A percentile compares a stretch with the other conserved stretches of the same genome.
phyloP scores from a whole-genome alignment of 2,329 filamentous ascomycete genomes.

The Colletotrichum musicola region DNA sequence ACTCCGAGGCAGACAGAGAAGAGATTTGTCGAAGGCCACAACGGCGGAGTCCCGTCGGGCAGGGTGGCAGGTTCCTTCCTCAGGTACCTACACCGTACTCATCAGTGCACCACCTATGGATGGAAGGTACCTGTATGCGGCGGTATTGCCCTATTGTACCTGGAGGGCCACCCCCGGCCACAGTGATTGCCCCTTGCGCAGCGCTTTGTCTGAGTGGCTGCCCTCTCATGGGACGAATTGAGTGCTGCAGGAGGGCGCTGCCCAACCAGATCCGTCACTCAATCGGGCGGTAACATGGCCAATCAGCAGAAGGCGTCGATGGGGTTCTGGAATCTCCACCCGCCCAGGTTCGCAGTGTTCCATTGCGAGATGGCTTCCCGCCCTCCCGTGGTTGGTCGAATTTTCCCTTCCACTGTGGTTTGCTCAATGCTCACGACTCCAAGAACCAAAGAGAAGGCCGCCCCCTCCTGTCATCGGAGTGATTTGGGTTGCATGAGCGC shows the following conservation, averaged over 20 bases:
- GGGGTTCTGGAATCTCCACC: conserved; percentile 23
- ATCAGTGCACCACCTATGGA: too few relatives aligned
- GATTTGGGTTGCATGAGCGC: conserved; percentile 10
- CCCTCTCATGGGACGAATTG: neutral
- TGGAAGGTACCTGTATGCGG: neutral
- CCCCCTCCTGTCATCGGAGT: neutral
- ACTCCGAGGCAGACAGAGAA: too few relatives aligned
- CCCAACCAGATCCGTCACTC: conserved; percentile 45
- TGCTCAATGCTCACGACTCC: neutral
- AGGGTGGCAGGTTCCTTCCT: too few relatives aligned
- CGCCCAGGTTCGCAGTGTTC: neutral
- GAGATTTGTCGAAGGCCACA: too few relatives aligned
- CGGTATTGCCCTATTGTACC: neutral
- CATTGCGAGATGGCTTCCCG: conserved; percentile 19
- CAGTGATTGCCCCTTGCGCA: neutral
- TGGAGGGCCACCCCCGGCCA: neutral
- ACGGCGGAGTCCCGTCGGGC: too few relatives aligned
- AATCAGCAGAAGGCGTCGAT: conserved; percentile 40
- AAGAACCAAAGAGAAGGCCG: too few relatives aligned
- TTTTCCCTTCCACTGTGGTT: neutral
- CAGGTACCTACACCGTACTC: too few relatives aligned
- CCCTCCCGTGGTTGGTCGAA: conserved; percentile 19
- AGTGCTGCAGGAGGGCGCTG: conserved; percentile 32
- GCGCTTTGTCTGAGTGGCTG: neutral
- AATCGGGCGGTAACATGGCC: conserved; percentile 50